These are phyloP conservation scores for Spiraea crenata DNA, from an alignment of 331 rosid species.

Conservation along the genomic window DNA sequence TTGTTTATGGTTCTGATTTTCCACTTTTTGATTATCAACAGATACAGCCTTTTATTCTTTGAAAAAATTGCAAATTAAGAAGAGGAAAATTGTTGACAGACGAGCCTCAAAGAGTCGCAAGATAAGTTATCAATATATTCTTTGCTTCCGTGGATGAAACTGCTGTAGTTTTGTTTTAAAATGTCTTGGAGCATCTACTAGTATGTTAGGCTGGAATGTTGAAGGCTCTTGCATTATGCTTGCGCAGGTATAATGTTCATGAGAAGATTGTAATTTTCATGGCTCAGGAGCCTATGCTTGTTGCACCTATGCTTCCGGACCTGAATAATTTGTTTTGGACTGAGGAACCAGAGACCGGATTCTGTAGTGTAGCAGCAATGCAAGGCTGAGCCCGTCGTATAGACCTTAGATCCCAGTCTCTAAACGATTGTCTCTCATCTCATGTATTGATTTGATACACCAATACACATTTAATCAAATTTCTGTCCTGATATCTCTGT, in stretches of 20 bases:
- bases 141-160: neutral
- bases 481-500: neutral
- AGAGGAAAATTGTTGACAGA: constrained; percentile 80
- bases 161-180: neutral
- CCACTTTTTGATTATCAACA: constrained; percentile 25
- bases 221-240: neutral
- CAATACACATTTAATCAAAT: neutral
- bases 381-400: constrained; percentile 7
- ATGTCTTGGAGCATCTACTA: neutral
- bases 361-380: constrained; percentile 32
- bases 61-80: constrained; percentile 68
- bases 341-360: constrained; percentile 42
- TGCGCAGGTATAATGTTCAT: constrained; percentile 69
- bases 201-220: neutral
- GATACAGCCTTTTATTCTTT: constrained; percentile 67
- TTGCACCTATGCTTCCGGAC: constrained; percentile 62
- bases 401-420: neutral
- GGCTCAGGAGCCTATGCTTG: constrained; percentile 54
- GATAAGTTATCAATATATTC: constrained; percentile 52
- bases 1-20: neutral
- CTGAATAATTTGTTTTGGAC: constrained; percentile 71
- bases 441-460: neutral
- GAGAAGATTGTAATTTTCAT: constrained; percentile 87
- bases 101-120: constrained; percentile 91
- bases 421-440: constrained; percentile 15